phyloP scores from a whole-genome alignment of 2,329 filamentous ascomycete genomes.

The Clonostachys rosea region DNA sequence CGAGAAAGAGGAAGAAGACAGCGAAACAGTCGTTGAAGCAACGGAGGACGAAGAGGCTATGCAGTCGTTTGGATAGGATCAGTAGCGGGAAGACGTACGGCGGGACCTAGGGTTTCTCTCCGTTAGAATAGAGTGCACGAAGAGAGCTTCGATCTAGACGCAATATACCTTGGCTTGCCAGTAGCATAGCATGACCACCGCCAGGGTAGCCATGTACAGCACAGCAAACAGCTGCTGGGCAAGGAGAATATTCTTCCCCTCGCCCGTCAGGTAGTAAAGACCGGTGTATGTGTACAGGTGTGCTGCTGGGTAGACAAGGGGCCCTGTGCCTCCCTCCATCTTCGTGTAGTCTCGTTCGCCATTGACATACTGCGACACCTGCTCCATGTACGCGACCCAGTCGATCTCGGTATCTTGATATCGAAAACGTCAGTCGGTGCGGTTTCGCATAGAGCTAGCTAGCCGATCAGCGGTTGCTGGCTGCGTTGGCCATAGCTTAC shows the following conservation, averaged over 20 bases:
- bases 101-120: constrained; percentile 52
- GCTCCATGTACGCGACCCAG: constrained; percentile 96
- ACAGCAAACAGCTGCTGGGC: constrained; percentile 83
- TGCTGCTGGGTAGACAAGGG: constrained; percentile 88
- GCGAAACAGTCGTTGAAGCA: constrained; percentile 97
- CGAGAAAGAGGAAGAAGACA: constrained; percentile 73
- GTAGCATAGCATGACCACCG: constrained; percentile 80
- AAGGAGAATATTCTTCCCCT: constrained; percentile 68
- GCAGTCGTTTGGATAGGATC: constrained; percentile 83
- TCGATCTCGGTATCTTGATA: constrained; percentile 87
- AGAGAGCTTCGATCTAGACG: background rate
- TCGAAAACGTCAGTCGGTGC: background rate
- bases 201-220: constrained; percentile 73
- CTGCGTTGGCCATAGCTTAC: constrained; percentile 42
- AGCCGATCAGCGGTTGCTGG: background rate
- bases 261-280: constrained; percentile 72
- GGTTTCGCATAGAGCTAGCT: constrained; percentile 1
- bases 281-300: constrained; percentile 88
- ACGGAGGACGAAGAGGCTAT: constrained; percentile 88
- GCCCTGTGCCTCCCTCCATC: constrained; percentile 85
- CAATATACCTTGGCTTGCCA: constrained; percentile 58
- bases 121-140: constrained; percentile 2
- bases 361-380: constrained; percentile 71
- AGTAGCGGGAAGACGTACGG: constrained; percentile 85
- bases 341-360: constrained; percentile 87